phyloP scores from a whole-genome alignment of 1,284 basidiomycete genomes.

The Apiotrichum gamsii region DNA sequence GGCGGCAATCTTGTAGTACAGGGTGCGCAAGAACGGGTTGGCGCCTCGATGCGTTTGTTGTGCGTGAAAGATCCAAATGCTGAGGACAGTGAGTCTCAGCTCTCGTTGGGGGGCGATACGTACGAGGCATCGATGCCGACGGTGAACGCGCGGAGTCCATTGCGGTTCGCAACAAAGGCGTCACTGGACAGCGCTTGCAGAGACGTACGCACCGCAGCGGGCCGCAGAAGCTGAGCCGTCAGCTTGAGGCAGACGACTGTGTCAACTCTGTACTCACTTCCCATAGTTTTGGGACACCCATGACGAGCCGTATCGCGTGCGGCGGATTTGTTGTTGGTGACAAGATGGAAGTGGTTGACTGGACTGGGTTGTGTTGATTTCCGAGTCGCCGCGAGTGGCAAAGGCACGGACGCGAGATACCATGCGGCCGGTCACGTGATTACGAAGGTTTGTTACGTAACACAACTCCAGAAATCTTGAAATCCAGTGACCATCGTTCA shows the following conservation, averaged over 20 bases:
- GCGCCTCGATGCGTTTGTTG: slow-evolving; percentile 42
- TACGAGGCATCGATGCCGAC: slow-evolving; percentile 49
- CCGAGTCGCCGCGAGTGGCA: no score
- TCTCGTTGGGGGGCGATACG: slow-evolving; percentile 8
- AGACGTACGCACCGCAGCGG: slow-evolving; percentile 33
- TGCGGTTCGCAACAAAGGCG: slow-evolving; percentile 37
- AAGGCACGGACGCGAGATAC: no score
- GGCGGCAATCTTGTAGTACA: slow-evolving; percentile 56
- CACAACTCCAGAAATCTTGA: no score
- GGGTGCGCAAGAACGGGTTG: slow-evolving; percentile 51
- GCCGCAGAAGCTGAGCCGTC: slow-evolving; percentile 35
- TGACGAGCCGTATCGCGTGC: slow-evolving; percentile 16
- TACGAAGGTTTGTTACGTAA: not conserved
- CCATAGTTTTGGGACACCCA: slow-evolving; percentile 49
- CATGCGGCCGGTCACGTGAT: no score
- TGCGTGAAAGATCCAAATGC: slow-evolving; percentile 52
- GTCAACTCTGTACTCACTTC: slow-evolving; percentile 45
- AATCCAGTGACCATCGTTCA: no score
- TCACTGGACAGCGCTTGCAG: slow-evolving; percentile 35
- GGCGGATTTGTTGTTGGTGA: no score
- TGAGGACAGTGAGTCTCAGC: slow-evolving; percentile 17
- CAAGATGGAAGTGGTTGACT: no score
- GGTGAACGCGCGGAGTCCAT: slow-evolving; percentile 40
- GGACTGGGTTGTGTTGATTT: no score
- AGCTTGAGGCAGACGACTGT: not conserved